Base-by-base conservation (phyloP, 352 stramenopile genomes). In the Phytophthora agathidicida region DNA sequence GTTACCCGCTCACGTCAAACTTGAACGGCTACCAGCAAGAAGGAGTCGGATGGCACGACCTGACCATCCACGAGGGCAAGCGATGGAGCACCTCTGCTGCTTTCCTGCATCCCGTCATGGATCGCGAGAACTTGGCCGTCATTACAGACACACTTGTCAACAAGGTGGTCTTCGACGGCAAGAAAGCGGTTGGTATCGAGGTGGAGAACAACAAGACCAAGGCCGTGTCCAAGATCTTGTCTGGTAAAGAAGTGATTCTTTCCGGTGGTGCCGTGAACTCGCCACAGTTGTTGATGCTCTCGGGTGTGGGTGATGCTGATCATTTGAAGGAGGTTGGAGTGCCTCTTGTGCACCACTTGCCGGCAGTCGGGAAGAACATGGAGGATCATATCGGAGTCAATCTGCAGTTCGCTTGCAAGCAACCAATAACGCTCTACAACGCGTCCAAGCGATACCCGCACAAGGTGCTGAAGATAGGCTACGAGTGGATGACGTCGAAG, bases 21-120 rank as follows among this genome's bases (percentile, higher is more conserved):
- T 91, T 92, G 78, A 96, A 96, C 64, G 86, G 85, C 4, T 94
- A 82, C 69, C 80, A 90, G 58, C 85, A 96, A 64, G 83, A 94
- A 59, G 86, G 84, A 16, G 89, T 96, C 35, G 86, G 86, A 3
- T 93, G 84, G 76, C 90, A 94, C 69, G 86, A 96, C 60, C 80
- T 83, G 73, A 96, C 85, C 5, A 74, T 96, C 32, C 65, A 93
- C 67, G 73, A 92, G 28, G 86, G 86, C 46, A 69, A 73, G 46
- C 83, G 86, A 13, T 94, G 81, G 68, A 93, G 76, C 32, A 66
- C 81, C 0, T 71, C 86, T 0, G 54, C 75, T 0, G 83, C 77
- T 26, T 96, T 93, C 48, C 38, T 96, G 14, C 83, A 82, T 13
- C 86, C 83, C 0, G 75, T 78, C 0, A 66, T 83, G 50, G 37